phyloP scores from a whole-genome alignment of 1,139 yeast genomes.

The Pneumocystis wakefieldiae region DNA sequence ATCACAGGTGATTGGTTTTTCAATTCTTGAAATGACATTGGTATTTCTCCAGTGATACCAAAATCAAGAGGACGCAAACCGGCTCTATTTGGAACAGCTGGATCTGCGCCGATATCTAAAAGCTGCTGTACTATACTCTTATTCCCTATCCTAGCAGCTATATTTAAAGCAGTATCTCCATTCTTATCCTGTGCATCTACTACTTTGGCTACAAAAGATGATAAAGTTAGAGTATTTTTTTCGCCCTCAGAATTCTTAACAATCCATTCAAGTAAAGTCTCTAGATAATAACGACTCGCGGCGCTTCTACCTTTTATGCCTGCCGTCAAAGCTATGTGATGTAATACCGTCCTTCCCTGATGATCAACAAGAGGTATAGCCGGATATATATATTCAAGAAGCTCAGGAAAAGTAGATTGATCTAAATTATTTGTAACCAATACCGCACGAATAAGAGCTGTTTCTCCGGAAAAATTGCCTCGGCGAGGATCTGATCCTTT shows the following conservation, averaged over 20 bases:
- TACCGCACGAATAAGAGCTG: conserved; percentile 77
- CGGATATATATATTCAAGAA: conserved; percentile 62
- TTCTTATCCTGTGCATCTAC: conserved; percentile 66
- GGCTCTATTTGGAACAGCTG: conserved; percentile 59
- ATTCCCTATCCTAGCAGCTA: conserved; percentile 81
- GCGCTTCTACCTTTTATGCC: conserved; percentile 56
- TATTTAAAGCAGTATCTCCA: conserved; percentile 78
- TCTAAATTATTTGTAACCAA: conserved; percentile 79
- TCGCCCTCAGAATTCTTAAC: conserved; percentile 33
- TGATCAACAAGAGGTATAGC: conserved; percentile 61
- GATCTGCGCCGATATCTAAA: conserved; percentile 75
- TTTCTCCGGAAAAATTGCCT: conserved; percentile 76
- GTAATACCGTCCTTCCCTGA: conserved; percentile 72
- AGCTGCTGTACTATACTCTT: conserved; percentile 67
- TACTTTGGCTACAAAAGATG: conserved; percentile 48
- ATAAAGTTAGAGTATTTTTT: conserved; percentile 23
- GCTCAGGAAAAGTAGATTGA: conserved; percentile 51
- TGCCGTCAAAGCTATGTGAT: conserved; percentile 73
- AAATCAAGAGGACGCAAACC: conserved; percentile 79
- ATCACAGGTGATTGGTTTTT: conserved; percentile 1
- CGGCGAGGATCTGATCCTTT: conserved; percentile 54
- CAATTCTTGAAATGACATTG: conserved; percentile 11
- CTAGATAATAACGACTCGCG: conserved; percentile 62
- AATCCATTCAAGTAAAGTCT: conserved; percentile 67
- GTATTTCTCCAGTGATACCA: conserved; percentile 32